phyloP scores from a whole-genome alignment of 78 protist species.

The Protostelium mycophagum region DNA sequence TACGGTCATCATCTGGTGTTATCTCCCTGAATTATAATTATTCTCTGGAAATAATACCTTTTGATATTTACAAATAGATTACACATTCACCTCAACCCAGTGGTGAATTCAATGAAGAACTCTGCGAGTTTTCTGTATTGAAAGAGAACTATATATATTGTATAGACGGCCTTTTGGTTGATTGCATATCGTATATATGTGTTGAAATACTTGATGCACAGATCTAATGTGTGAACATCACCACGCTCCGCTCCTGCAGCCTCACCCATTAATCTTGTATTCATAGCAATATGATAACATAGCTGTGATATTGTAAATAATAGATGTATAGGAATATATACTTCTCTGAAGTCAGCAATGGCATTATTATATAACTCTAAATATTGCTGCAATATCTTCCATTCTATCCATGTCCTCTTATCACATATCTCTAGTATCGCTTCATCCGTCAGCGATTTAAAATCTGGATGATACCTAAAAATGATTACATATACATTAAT shows the following conservation, averaged over 20 bases:
- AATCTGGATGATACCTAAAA: background rate
- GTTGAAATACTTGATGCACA: slow-evolving; percentile 23
- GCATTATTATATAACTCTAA: background rate
- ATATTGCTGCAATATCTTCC: slow-evolving; percentile 10
- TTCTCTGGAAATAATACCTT: background rate
- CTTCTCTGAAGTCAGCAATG: background rate
- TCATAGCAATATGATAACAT: slow-evolving; percentile 12
- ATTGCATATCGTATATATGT: slow-evolving; percentile 3
- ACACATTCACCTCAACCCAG: background rate
- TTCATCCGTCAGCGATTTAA: background rate
- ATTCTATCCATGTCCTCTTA: slow-evolving; percentile 9
- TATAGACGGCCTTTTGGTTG: background rate
- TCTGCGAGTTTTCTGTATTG: slow-evolving; percentile 16
- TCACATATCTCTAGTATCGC: background rate
- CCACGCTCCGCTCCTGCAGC: background rate
- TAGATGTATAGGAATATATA: too few species aligned
- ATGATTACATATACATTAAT: too few species aligned
- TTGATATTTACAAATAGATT: background rate
- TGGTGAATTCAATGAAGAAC: background rate
- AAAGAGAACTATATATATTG: slow-evolving; percentile 2
- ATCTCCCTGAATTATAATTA: background rate
- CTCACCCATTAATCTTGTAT: slow-evolving; percentile 10
- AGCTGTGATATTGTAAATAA: background rate
- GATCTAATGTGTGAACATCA: slow-evolving; percentile 1
- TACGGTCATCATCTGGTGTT: background rate